Base-by-base conservation (phyloP, 177 flowering plant species). In the Tripterygium wilfordii region DNA sequence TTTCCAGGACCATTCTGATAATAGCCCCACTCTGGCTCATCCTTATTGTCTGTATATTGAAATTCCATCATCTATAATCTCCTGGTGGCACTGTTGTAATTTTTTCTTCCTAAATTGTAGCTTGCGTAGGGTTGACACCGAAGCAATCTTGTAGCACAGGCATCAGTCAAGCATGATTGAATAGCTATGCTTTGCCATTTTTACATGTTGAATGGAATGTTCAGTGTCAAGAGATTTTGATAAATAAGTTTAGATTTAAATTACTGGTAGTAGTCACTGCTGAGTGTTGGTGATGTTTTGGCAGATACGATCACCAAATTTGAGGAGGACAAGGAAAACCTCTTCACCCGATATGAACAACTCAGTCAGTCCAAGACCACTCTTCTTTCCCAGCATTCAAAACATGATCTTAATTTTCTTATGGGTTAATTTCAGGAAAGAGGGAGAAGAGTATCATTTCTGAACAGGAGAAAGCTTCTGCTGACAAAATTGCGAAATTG, bases 261-360 rank as follows among this genome's bases (percentile, higher is more conserved):
- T 42, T 18, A 10, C 14, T 15, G 27, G 3, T 26, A 15, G 26
- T 15, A 22, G 19, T n/a, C 30, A 23, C 8, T 57, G 40, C 51
- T 55, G 30, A 54, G n/a, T n/a, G n/a, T n/a, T n/a, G n/a, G n/a
- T n/a, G n/a, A n/a, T n/a, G n/a, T n/a, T 56, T 60, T 53, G 50
- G 46, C 92, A 91, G 98, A 76, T 24, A 70, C 79, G 17, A 64
- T 88, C 33, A 63, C 92, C 64, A 88, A 75, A 45, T 88, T 66
- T 51, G 96, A 91, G 61, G 90, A 83, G 46, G 88, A 85, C 38
- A 88, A 83, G 67, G 86, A 78, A 62, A 83, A 68, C 64, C 58
- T 88, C 33, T 70, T 71, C 58, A 46, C 17, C 42, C 76, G 79
- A 57, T 88, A 83, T 57, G 92, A 91, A 58, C 92, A 85, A 69